Conservation (phyloP, 2,329 filamentous ascomycete species). For the Cadophora gregata region DNA sequence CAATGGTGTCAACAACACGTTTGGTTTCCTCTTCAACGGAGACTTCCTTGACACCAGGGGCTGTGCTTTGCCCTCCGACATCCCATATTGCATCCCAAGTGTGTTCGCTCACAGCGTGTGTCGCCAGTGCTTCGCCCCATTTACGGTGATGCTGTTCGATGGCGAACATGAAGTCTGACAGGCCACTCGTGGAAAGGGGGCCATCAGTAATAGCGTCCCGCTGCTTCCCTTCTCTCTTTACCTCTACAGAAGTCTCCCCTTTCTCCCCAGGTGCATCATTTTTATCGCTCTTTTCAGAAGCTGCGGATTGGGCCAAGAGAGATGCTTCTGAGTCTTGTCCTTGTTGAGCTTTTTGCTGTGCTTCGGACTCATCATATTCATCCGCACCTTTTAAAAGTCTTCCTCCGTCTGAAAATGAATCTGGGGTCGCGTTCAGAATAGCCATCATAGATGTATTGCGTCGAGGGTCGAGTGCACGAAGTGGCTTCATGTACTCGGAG, state of each 20-base stretch:
- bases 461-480: conserved; percentile 63
- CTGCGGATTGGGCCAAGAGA: too few relatives aligned
- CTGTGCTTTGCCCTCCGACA: conserved; percentile 90
- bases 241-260: background rate
- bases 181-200: too few relatives aligned
- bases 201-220: background rate
- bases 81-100: conserved; percentile 69
- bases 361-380: background rate
- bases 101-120: background rate
- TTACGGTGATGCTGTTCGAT: background rate
- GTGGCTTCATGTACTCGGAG: conserved; percentile 53
- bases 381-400: conserved; percentile 41
- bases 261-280: background rate
- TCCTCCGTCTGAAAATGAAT: conserved; percentile 96
- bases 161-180: too few relatives aligned
- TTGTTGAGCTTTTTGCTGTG: background rate
- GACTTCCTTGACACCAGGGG: conserved; percentile 75
- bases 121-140: conserved; percentile 2
- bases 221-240: background rate
- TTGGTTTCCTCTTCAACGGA: conserved; percentile 74
- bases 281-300: background rate
- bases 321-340: too few relatives aligned
- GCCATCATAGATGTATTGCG: conserved; percentile 82
- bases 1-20: conserved; percentile 81
- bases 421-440: conserved; percentile 92